Evolutionary conservation across 225 moss, liverwort and hornwort genomes (phyloP), one percentile per base, ranked within the genome.

Genomic region (Ulota crispa): DNA sequence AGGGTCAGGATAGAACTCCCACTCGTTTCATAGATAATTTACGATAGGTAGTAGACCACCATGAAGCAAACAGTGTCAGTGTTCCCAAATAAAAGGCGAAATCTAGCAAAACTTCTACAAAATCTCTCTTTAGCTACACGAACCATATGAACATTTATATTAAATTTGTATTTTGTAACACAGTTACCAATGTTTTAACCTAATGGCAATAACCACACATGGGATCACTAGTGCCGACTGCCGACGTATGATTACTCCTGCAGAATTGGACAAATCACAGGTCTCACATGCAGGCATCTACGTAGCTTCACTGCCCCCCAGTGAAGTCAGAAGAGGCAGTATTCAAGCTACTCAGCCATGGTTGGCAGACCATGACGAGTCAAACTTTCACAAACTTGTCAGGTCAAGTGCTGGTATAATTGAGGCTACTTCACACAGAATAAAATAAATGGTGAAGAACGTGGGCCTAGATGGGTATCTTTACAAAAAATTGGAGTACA

Each of bases 401-500:
- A 27, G 31, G 43, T 63, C 84, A 53, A 31, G 42, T 32, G 26
- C 54, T 64, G 70, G 75, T 42, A 80, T 69, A 64, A 77, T 65
- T 71, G 28, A 28, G 47, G 32, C 75, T 47, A 67, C 60, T 47
- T 73, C 39, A 59, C 67, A 57, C 30, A 30, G 68, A 3, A 45
- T 64, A n/a, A 18, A 18, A 18, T 50, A 50, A 50, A n/a, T n/a
- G 70, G 64, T 54, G 70, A 19, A 68, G 21, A 84, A 62, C 59
- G 78, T 62, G 50, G 18, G 67, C 70, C 82, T 70, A 31, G 57
- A 65, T 75, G 59, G 65, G 75, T 70, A 75, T 71, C 59, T 83
- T 79, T 86, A 76, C 83, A 86, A 83, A 86, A 86, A 83, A 83
- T 86, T 65, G 8, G 34, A 76, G 70, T 71, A 83, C 76, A 76